Evolutionary conservation across 1,284 basidiomycete genomes (phyloP).

Genomic region (Jaminaea rosea): DNA sequence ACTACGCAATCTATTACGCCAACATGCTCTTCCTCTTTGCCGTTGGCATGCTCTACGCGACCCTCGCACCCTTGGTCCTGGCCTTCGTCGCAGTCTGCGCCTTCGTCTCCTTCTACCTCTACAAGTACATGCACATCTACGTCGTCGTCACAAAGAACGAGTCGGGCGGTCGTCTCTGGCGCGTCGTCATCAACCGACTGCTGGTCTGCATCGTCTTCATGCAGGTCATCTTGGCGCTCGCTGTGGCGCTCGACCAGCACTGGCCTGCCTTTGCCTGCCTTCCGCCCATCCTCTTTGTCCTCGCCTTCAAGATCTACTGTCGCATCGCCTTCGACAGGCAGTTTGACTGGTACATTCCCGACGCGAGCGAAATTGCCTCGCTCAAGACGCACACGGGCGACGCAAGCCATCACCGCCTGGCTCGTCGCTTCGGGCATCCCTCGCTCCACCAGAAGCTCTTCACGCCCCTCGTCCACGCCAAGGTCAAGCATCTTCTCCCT

Average conservation of each 20-base stretch:
- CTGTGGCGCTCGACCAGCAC: constrained; percentile 25
- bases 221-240: constrained; percentile 41
- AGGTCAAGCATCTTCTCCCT: constrained; percentile 30
- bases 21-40: constrained; percentile 42
- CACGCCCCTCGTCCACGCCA: constrained; percentile 40
- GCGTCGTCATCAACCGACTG: constrained; percentile 39
- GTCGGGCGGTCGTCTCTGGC: constrained; percentile 45
- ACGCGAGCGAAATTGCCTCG: constrained; percentile 28
- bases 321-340: constrained; percentile 28
- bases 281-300: constrained; percentile 36
- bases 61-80: constrained; percentile 36
- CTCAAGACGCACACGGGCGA: constrained; percentile 30
- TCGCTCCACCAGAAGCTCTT: constrained; percentile 37
- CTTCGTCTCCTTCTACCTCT: constrained; percentile 34
- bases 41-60: constrained; percentile 40
- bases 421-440: constrained; percentile 45
- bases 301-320: constrained; percentile 41
- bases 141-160: constrained; percentile 45
- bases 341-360: constrained; percentile 44
- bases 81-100: constrained; percentile 33
- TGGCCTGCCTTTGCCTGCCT: constrained; percentile 7
- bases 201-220: constrained; percentile 41
- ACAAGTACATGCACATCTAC: constrained; percentile 47
- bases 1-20: constrained; percentile 74
- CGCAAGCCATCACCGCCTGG: constrained; percentile 33